Percentiles rank a stretch among this genome's conserved stretches.
These are phyloP conservation scores for Zymoseptoria crescenta DNA, from an alignment of 2,329 filamentous ascomycete genomes.

Conservation along the genomic window DNA sequence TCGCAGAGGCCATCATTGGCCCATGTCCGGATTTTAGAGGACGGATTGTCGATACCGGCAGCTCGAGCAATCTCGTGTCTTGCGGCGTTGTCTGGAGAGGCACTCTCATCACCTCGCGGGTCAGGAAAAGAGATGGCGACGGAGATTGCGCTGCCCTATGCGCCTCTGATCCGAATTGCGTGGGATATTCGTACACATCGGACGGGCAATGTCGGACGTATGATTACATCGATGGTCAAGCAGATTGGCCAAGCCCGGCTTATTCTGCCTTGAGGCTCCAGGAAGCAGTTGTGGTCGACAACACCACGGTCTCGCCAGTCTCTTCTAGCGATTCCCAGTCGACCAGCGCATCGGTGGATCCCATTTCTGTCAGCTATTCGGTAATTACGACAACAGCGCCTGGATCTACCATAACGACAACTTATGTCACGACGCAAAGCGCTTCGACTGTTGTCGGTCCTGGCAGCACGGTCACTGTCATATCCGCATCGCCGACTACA, in stretches of 20 bases:
- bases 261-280: slow-evolving; percentile 1
- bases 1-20: slow-evolving; percentile 1
- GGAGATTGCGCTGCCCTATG: not conserved
- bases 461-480: not conserved
- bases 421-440: not conserved
- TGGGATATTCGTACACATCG: not conserved
- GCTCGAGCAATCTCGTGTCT: not conserved
- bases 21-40: slow-evolving; percentile 1
- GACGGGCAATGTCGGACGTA: not conserved
- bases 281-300: not conserved
- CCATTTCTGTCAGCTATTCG: not conserved
- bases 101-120: not conserved
- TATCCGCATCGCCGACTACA: not conserved
- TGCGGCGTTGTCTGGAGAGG: slow-evolving; percentile 1
- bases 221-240: not conserved
- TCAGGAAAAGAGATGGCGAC: not conserved
- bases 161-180: not conserved
- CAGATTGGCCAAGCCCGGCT: not conserved
- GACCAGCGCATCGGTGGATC: not conserved
- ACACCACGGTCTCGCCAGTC: not conserved
- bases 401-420: not conserved
- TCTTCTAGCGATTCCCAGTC: not conserved
- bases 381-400: not conserved
- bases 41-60: not conserved
- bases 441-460: not conserved